A percentile compares a stretch with the other conserved stretches of the same genome.
phyloP scores from a whole-genome alignment of 768 basidiomycete species.

The Suillus ampliporus region DNA sequence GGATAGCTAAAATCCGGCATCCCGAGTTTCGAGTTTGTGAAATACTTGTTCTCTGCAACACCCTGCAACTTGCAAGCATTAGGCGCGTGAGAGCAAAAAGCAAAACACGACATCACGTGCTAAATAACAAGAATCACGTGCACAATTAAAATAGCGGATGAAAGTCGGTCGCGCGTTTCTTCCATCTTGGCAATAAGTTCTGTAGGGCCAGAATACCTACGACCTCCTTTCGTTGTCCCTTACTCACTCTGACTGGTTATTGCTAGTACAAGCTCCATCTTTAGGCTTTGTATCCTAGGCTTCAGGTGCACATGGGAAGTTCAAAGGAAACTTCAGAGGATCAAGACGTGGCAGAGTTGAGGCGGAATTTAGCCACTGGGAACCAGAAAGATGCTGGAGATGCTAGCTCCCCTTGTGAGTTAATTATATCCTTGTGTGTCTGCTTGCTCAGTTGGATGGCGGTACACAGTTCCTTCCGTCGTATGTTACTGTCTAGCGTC shows the following conservation, averaged over 20 bases:
- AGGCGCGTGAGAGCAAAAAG: no score
- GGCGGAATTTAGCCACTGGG: slow-evolving; percentile 54
- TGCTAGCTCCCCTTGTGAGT: slow-evolving; percentile 32
- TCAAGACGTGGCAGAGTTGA: slow-evolving; percentile 58
- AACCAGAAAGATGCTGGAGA: slow-evolving; percentile 26
- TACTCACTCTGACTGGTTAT: neutral
- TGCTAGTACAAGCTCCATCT: neutral
- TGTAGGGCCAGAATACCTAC: no score
- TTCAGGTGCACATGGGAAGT: slow-evolving; percentile 12
- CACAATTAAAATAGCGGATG: neutral
- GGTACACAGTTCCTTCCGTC: slow-evolving; percentile 73
- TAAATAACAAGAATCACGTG: neutral
- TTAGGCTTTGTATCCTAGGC: neutral
- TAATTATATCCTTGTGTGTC: neutral
- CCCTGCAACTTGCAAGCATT: no score
- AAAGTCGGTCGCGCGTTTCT: neutral
- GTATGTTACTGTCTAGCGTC: slow-evolving; percentile 90
- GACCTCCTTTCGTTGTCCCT: neutral
- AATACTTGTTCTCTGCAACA: no score
- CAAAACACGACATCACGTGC: neutral
- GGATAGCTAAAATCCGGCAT: no score
- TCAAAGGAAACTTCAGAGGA: slow-evolving; percentile 30
- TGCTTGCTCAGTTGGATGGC: neutral
- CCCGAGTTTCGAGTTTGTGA: no score
- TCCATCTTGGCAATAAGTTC: neutral